Evolutionary conservation across 2,329 filamentous ascomycete genomes (phyloP).

Genomic region (Trichothecium roseum): DNA sequence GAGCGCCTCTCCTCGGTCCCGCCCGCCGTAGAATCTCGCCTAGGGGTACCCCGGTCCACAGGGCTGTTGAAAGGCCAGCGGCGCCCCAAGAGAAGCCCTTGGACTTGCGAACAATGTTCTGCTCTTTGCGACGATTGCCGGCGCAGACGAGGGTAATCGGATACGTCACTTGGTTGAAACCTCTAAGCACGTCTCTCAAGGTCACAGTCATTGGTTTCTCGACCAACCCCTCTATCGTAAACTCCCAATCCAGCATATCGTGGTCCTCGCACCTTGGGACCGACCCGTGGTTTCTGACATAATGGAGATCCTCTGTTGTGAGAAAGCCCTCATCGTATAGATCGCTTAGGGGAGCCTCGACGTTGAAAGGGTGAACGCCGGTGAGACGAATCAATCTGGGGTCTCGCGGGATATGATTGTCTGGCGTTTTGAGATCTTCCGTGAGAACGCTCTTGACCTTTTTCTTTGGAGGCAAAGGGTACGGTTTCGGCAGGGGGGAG

Average conservation of each 20-base stretch:
- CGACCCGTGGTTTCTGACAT: slow-evolving; percentile 80
- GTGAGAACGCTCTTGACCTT: slow-evolving; percentile 52
- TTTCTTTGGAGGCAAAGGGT: slow-evolving; percentile 60
- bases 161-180: slow-evolving; percentile 74
- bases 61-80: slow-evolving; percentile 73
- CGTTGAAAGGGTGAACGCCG: slow-evolving; percentile 84
- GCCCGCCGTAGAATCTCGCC: slow-evolving; percentile 60
- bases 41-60: slow-evolving; percentile 78
- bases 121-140: slow-evolving; percentile 85
- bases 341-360: slow-evolving; percentile 70
- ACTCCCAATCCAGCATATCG: slow-evolving; percentile 68
- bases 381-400: slow-evolving; percentile 75
- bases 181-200: slow-evolving; percentile 58
- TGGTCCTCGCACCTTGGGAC: slow-evolving; percentile 67
- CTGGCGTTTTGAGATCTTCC: slow-evolving; percentile 75
- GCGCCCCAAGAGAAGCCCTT: slow-evolving; percentile 94
- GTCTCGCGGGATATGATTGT: slow-evolving; percentile 71
- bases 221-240: slow-evolving; percentile 76
- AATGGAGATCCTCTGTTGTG: slow-evolving; percentile 80
- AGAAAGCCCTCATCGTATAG: slow-evolving; percentile 75
- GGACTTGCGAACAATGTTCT: slow-evolving; percentile 81
- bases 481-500: slow-evolving; percentile 17
- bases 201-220: slow-evolving; percentile 64
- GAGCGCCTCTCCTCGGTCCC: slow-evolving; percentile 57
- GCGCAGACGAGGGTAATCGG: slow-evolving; percentile 87